A percentile compares a stretch with the other conserved stretches of the same genome.
These are phyloP conservation scores for Afroboletus lepidellus DNA, from an alignment of 1,284 basidiomycete species.

Conservation along the genomic window DNA sequence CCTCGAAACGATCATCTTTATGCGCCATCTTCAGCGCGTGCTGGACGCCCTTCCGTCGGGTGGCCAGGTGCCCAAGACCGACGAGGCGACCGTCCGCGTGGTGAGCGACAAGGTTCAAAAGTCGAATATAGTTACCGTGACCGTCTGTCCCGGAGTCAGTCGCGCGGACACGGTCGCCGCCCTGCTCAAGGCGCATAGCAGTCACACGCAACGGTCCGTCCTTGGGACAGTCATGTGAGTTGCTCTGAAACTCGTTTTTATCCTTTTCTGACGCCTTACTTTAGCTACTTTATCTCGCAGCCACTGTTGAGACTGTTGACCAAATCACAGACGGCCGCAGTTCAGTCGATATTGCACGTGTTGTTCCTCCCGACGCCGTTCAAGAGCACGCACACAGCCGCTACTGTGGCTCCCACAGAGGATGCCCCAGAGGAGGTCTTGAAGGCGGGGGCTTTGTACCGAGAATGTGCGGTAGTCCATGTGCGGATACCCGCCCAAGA, in stretches of 20 bases:
- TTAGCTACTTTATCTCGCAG: slow-evolving; percentile 58
- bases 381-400: slow-evolving; percentile 40
- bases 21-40: slow-evolving; percentile 73
- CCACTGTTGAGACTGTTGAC: slow-evolving; percentile 60
- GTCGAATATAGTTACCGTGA: slow-evolving; percentile 70
- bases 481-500: slow-evolving; percentile 43
- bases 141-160: slow-evolving; percentile 72
- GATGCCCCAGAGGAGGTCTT: slow-evolving; percentile 52
- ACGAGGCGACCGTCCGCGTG: slow-evolving; percentile 45
- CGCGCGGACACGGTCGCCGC: slow-evolving; percentile 62
- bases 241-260: slow-evolving; percentile 11
- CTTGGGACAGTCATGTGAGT: slow-evolving; percentile 46
- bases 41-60: slow-evolving; percentile 69
- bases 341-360: slow-evolving; percentile 66
- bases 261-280: slow-evolving; percentile 6
- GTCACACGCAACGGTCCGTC: slow-evolving; percentile 34
- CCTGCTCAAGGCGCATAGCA: slow-evolving; percentile 50
- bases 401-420: not conserved
- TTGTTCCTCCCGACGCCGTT: slow-evolving; percentile 76
- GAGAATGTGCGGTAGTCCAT: slow-evolving; percentile 64
- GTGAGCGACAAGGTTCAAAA: slow-evolving; percentile 50
- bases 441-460: slow-evolving; percentile 72
- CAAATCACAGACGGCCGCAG: slow-evolving; percentile 56
- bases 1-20: slow-evolving; percentile 60
- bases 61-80: slow-evolving; percentile 54